A percentile compares a stretch with the other conserved stretches of the same genome.
Evolutionary conservation across 192 early-diverging fungal genomes (phyloP).

Genomic region (Podila verticillata): DNA sequence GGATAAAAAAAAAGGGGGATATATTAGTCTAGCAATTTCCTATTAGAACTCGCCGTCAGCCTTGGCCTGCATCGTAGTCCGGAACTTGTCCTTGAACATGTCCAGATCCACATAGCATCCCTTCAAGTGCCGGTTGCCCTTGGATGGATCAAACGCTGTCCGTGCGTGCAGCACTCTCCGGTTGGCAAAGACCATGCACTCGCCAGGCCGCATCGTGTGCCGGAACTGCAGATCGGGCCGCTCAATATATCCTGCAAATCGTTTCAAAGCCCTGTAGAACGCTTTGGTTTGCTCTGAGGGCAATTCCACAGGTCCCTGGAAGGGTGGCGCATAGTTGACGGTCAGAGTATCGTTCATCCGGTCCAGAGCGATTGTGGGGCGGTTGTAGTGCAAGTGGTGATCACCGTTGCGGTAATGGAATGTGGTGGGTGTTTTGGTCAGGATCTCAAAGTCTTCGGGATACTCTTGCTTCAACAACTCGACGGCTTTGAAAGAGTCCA

Average conservation of each 20-base stretch:
- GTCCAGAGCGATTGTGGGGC: slow-evolving; percentile 70
- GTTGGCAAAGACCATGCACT: slow-evolving; percentile 81
- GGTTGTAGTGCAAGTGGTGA: slow-evolving; percentile 75
- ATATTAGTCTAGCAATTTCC: too few species aligned
- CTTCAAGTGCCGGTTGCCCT: slow-evolving; percentile 80
- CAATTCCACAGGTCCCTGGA: slow-evolving; percentile 79
- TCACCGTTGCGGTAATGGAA: slow-evolving; percentile 85
- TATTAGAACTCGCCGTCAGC: slow-evolving; percentile 13
- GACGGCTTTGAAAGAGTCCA: slow-evolving; percentile 78
- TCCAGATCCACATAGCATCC: slow-evolving; percentile 69
- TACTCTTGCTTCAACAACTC: slow-evolving; percentile 59
- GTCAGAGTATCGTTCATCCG: slow-evolving; percentile 50
- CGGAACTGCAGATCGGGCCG: slow-evolving; percentile 62
- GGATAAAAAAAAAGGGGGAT: too few species aligned
- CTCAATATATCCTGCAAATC: slow-evolving; percentile 69
- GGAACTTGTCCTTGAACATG: slow-evolving; percentile 66
- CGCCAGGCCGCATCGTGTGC: slow-evolving; percentile 71
- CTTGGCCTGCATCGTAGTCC: slow-evolving; percentile 20
- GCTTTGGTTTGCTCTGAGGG: slow-evolving; percentile 49
- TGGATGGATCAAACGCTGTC: slow-evolving; percentile 74
- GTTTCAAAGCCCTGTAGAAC: slow-evolving; percentile 75
- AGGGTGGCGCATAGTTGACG: slow-evolving; percentile 85
- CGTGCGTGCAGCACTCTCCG: slow-evolving; percentile 83
- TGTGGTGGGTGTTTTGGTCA: slow-evolving; percentile 70
- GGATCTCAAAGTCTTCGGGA: slow-evolving; percentile 67